Evolutionary conservation across 78 protist genomes (phyloP).

Genomic region (Dictyostelium intermedium): DNA sequence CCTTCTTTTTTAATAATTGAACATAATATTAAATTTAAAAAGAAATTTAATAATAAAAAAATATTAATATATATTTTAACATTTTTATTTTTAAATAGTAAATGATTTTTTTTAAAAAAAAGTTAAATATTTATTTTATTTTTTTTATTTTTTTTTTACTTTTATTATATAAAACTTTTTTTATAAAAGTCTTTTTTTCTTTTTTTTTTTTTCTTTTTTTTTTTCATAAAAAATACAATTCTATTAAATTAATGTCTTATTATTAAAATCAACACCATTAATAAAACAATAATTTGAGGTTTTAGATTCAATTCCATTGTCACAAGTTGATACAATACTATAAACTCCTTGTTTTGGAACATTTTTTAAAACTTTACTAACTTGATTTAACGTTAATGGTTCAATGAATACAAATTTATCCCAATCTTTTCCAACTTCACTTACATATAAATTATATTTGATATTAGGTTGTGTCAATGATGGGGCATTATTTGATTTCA

Average conservation of each 20-base stretch:
- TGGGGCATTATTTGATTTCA: not conserved
- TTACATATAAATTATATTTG: not conserved
- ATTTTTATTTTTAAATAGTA: not conserved
- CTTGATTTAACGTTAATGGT: not conserved
- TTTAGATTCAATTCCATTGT: constrained; percentile 13
- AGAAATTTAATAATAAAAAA: not conserved
- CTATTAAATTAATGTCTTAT: not conserved
- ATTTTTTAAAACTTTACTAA: not conserved
- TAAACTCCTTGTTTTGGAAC: not conserved
- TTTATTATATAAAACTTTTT: no score
- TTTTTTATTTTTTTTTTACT: no score
- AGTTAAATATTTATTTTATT: no score
- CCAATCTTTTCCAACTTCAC: constrained; percentile 8
- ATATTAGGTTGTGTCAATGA: not conserved
- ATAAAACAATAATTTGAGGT: constrained; percentile 1
- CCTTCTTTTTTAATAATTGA: not conserved
- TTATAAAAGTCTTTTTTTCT: no score
- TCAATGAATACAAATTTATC: not conserved
- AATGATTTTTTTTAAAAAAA: no score
- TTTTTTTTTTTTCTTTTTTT: no score
- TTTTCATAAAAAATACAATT: no score
- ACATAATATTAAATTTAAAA: not conserved
- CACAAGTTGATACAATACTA: not conserved
- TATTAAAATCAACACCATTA: not conserved
- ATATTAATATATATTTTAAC: not conserved